Evolutionary conservation across 129 eudicot genomes (phyloP).

Genomic region (Saussurea involucrata): DNA sequence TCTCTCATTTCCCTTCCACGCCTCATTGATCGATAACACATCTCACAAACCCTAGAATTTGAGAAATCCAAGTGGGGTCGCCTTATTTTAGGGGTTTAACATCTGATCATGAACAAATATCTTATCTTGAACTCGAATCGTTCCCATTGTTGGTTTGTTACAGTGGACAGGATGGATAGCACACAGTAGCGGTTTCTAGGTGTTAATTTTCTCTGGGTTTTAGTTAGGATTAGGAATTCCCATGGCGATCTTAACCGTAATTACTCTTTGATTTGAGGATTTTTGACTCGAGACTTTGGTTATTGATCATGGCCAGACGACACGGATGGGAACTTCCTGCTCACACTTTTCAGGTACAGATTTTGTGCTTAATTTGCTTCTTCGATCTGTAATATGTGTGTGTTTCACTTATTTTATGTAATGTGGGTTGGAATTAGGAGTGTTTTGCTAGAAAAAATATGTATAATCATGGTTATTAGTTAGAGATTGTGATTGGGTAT

Average conservation of each 20-base stretch:
- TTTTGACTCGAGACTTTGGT: conserved; percentile 14
- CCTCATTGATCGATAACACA: conserved; percentile 18
- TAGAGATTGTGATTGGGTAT: neutral
- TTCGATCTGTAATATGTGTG: conserved; percentile 2
- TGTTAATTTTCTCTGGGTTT: neutral
- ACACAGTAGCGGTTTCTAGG: neutral
- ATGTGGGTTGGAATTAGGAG: conserved; percentile 9
- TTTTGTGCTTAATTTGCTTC: neutral
- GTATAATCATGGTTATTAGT: neutral
- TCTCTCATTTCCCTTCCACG: conserved; percentile 20
- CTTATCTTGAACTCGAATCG: neutral
- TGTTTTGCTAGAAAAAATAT: neutral
- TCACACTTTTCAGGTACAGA: conserved; percentile 75
- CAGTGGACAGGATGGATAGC: neutral
- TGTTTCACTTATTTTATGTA: neutral
- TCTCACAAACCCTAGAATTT: conserved; percentile 38
- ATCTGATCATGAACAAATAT: conserved; percentile 19
- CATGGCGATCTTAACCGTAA: conserved; percentile 11
- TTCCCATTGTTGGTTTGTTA: neutral
- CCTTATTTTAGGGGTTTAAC: conserved; percentile 9
- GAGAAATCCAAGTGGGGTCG: conserved; percentile 13
- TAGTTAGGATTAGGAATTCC: neutral
- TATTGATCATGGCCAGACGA: conserved; percentile 74
- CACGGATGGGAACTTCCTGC: conserved; percentile 99
- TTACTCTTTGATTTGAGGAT: conserved; percentile 16